Percentiles rank a stretch among this genome's conserved stretches.
These are phyloP conservation scores for Xylariaceae sp. DNA, from an alignment of 2,329 filamentous ascomycete species.

Conservation along the genomic window DNA sequence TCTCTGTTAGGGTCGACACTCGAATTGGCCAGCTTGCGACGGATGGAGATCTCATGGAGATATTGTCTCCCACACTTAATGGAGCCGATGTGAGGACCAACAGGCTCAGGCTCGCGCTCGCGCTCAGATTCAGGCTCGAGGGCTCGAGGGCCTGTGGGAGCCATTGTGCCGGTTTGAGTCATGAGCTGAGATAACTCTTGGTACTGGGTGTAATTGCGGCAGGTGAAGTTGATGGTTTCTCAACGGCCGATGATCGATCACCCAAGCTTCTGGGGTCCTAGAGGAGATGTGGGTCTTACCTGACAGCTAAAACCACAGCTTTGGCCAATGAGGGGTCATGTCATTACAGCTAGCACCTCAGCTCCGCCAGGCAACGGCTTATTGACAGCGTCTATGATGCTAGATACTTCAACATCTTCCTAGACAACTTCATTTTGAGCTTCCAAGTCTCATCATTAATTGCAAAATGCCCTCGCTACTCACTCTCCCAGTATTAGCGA, in stretches of 20 bases:
- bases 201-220: too few relatives aligned
- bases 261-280: too few relatives aligned
- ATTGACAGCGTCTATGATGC: background rate
- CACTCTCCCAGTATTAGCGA: conserved; percentile 8
- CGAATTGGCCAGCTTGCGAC: conserved; percentile 65
- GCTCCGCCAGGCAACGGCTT: too few relatives aligned
- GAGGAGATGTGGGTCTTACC: too few relatives aligned
- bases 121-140: conserved; percentile 12
- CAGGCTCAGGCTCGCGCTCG: conserved; percentile 5
- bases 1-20: conserved; percentile 74
- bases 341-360: too few relatives aligned
- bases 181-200: too few relatives aligned
- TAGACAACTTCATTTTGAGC: background rate
- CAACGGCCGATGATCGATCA: too few relatives aligned
- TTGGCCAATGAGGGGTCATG: too few relatives aligned
- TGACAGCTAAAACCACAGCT: too few relatives aligned
- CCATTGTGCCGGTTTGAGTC: conserved; percentile 7
- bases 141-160: conserved; percentile 9
- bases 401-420: background rate
- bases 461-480: conserved; percentile 14
- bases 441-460: too few relatives aligned
- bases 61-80: conserved; percentile 57
- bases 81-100: conserved; percentile 23
- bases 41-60: conserved; percentile 75
- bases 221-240: too few relatives aligned